Base-by-base conservation (phyloP, 495 filamentous ascomycete genomes). In the Recurvomyces mirabilis region DNA sequence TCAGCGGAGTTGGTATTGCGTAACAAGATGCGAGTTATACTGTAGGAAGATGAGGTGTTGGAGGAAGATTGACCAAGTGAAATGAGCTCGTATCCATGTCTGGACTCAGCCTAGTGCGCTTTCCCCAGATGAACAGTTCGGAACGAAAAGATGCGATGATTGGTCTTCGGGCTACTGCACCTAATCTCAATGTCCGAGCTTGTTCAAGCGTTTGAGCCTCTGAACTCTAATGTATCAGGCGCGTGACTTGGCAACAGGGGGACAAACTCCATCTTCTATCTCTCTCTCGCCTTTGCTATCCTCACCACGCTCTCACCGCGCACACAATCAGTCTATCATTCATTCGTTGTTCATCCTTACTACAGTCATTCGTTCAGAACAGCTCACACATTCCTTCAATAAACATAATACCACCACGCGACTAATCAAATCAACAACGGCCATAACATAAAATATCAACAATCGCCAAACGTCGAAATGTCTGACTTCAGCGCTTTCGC, bases 281-380 rank as follows among this genome's bases (percentile, higher is more conserved):
- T 41, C 38, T 41, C 23, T 28, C 28, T n/a, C 21, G 14, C 11
- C 38, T 41, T 41, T 20, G 19, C 23, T 10, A 3, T 17, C 38
- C 4, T 26, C 23, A 23, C n/a, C n/a, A n/a, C n/a, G n/a, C n/a
- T n/a, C n/a, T 26, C 25, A 21, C 25, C 12, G 40, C 14, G 29
- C 34, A 38, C 25, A 14, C 33, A 26, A 3, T 11, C n/a, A 38
- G 43, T 46, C 43, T 38, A 35, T 23, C 43, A 46, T 25, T 46
- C 43, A 2, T 46, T 46, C 25, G 6, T 10, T 17, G 29, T 31
- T 20, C 18, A 10, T 18, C 10, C 30, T 45, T 11, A 45, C 41
- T 23, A 10, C 28, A 45, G 41, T 45, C 41, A 4, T 23, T 45
- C 41, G 14, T 28, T 45, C 20, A 35, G 9, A 34, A 21, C 13